These are phyloP conservation scores for Phytophthora pseudosyringae DNA, from an alignment of 352 stramenopile genomes.

Conservation along the genomic window DNA sequence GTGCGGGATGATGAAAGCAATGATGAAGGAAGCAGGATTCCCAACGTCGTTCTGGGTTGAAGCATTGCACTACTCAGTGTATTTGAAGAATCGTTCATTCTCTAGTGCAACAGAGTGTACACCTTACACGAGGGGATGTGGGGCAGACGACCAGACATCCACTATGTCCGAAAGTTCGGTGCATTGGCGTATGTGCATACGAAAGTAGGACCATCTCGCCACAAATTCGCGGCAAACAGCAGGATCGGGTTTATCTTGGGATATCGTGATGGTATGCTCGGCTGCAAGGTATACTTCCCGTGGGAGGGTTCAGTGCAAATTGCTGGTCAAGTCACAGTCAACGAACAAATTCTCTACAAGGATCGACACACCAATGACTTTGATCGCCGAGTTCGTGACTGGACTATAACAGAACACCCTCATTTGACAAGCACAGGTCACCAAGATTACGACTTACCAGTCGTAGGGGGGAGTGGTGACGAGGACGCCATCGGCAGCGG, in stretches of 20 bases:
- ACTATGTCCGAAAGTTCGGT: too few relatives aligned
- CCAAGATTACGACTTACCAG: slow-evolving; percentile 7
- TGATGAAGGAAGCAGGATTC: neutral
- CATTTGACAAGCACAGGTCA: neutral
- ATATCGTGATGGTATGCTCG: neutral
- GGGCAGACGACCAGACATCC: neutral
- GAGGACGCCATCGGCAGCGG: neutral
- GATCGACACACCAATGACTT: slow-evolving; percentile 3
- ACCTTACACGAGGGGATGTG: neutral
- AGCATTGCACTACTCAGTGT: neutral
- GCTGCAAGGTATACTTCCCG: slow-evolving; percentile 13
- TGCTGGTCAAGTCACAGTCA: slow-evolving; percentile 1
- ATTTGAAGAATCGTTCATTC: neutral
- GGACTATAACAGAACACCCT: neutral
- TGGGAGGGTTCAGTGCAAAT: neutral
- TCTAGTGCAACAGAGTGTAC: neutral
- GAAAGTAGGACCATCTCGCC: too few relatives aligned
- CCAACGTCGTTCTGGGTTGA: slow-evolving; percentile 1
- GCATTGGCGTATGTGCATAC: too few relatives aligned
- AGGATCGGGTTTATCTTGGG: slow-evolving; percentile 4
- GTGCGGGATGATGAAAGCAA: slow-evolving; percentile 3
- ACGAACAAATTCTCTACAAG: slow-evolving; percentile 14
- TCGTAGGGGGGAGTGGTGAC: neutral
- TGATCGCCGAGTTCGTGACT: neutral
- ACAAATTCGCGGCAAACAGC: too few relatives aligned